Evolutionary conservation across 2,329 filamentous ascomycete genomes (phyloP).

Genomic region (Chaetomium olivaceum): DNA sequence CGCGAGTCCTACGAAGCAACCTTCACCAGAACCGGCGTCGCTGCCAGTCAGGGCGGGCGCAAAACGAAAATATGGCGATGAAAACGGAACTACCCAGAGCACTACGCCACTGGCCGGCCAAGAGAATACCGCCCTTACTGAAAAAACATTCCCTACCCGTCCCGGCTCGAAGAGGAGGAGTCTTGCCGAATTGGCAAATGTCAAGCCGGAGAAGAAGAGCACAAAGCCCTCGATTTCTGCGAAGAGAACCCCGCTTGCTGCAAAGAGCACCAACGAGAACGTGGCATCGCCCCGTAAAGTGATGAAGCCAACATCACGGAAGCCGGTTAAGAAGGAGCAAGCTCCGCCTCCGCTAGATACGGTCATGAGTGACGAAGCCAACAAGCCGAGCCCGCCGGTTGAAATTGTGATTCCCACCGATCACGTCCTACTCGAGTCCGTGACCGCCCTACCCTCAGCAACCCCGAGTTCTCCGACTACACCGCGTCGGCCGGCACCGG

Average conservation of each 20-base stretch:
- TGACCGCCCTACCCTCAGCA: slow-evolving; percentile 42
- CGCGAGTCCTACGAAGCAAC: background rate
- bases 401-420: slow-evolving; percentile 27
- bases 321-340: slow-evolving; percentile 41
- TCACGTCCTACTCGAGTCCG: slow-evolving; percentile 34
- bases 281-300: slow-evolving; percentile 60
- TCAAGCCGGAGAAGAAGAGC: slow-evolving; percentile 45
- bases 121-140: slow-evolving; percentile 33
- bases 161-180: slow-evolving; percentile 43
- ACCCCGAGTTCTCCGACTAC: slow-evolving; percentile 50
- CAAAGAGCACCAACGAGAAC: slow-evolving; percentile 62
- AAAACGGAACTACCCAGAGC: slow-evolving; percentile 44
- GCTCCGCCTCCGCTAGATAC: slow-evolving; percentile 35
- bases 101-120: slow-evolving; percentile 39
- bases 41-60: slow-evolving; percentile 48
- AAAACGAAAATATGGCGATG: slow-evolving; percentile 63
- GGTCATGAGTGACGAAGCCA: slow-evolving; percentile 26
- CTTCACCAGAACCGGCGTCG: background rate
- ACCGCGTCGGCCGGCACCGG: slow-evolving; percentile 46
- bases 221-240: slow-evolving; percentile 50
- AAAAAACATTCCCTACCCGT: slow-evolving; percentile 14
- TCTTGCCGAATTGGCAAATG: slow-evolving; percentile 49
- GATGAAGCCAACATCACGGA: slow-evolving; percentile 37
- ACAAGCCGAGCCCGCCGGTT: slow-evolving; percentile 21
- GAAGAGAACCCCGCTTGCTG: slow-evolving; percentile 56